phyloP scores from a whole-genome alignment of 2,329 filamentous ascomycete species.

The Clonostachys sp. region DNA sequence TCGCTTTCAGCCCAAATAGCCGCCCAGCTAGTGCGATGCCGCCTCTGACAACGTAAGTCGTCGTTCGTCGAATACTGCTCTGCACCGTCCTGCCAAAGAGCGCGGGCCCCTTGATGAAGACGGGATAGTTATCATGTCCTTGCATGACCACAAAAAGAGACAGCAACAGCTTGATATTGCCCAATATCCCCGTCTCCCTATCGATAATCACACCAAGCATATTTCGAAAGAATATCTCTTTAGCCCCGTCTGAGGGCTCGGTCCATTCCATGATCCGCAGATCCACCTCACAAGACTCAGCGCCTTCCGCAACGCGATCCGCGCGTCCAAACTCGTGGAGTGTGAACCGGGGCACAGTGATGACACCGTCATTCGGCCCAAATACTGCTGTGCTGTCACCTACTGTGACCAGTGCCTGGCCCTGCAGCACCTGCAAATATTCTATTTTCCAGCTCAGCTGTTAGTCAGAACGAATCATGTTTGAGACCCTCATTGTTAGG shows the following conservation, averaged over 20 bases:
- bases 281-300: conserved; percentile 5
- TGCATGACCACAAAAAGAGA: conserved; percentile 10
- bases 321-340: conserved; percentile 11
- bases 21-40: background rate
- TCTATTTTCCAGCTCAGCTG: conserved; percentile 1
- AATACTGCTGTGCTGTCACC: conserved; percentile 10
- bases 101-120: conserved; percentile 9
- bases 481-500: background rate
- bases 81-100: conserved; percentile 5
- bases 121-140: conserved; percentile 12
- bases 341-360: conserved; percentile 11
- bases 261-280: conserved; percentile 12
- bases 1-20: conserved; percentile 1
- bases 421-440: conserved; percentile 9
- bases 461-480: background rate
- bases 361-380: conserved; percentile 7
- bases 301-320: conserved; percentile 8
- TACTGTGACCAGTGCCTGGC: conserved; percentile 11
- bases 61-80: conserved; percentile 1
- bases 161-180: conserved; percentile 5
- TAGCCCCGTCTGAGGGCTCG: conserved; percentile 11
- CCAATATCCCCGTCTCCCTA: conserved; percentile 5
- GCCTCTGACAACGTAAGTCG: conserved; percentile 5
- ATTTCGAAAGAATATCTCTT: conserved; percentile 14
- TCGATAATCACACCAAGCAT: conserved; percentile 10